Conservation (phyloP, 345 rosid genomes). For the Cochlearia excelsa region DNA sequence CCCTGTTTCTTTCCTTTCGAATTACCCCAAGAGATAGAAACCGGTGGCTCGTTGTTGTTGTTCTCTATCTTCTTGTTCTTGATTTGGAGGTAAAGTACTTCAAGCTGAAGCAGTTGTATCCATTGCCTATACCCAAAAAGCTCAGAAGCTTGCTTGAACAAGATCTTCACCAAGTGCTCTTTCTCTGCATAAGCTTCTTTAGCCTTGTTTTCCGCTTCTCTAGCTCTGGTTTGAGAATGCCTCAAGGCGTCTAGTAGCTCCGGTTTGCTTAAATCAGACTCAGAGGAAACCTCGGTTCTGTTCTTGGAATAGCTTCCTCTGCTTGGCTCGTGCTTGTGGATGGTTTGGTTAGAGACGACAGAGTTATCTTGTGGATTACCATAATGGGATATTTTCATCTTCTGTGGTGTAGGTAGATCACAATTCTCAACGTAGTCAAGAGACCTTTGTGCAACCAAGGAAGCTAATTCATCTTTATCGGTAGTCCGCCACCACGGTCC, state of each 20-base stretch:
- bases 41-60: conserved; percentile 45
- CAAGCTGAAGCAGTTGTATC: conserved; percentile 82
- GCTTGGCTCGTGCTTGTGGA: conserved; percentile 23
- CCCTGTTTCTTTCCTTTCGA: conserved; percentile 17
- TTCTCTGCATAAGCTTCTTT: conserved; percentile 73
- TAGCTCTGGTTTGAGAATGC: conserved; percentile 94
- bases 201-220: conserved; percentile 95
- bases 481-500: conserved; percentile 90
- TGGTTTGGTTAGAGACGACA: conserved; percentile 33
- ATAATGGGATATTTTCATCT: conserved; percentile 43
- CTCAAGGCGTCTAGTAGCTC: conserved; percentile 82
- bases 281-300: conserved; percentile 33
- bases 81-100: conserved; percentile 59
- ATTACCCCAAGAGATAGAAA: conserved; percentile 43
- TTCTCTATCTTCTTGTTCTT: conserved; percentile 35
- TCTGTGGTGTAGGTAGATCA: conserved; percentile 85
- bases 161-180: conserved; percentile 70
- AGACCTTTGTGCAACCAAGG: conserved; percentile 82
- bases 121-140: conserved; percentile 92
- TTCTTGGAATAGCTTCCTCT: conserved; percentile 1
- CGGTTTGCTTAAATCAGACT: conserved; percentile 57
- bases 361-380: conserved; percentile 33
- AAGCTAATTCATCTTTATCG: conserved; percentile 76
- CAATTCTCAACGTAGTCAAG: conserved; percentile 67
- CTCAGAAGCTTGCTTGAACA: conserved; percentile 91